These are phyloP conservation scores for Recurvomyces mirabilis DNA, from an alignment of 495 filamentous ascomycete species.

Conservation along the genomic window DNA sequence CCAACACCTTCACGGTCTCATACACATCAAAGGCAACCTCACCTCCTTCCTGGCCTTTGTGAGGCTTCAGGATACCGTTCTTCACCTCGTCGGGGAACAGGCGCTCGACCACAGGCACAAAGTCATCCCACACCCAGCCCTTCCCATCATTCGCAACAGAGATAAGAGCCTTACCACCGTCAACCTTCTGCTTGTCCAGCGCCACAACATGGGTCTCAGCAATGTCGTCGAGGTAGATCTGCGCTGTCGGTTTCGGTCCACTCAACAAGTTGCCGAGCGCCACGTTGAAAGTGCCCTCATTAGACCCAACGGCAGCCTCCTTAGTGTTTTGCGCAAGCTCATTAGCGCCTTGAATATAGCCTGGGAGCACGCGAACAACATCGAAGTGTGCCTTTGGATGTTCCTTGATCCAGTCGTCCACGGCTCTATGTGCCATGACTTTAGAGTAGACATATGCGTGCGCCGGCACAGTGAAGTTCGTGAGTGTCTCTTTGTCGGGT, in stretches of 20 bases:
- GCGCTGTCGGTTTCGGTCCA: neutral
- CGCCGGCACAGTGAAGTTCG: slow-evolving; percentile 6
- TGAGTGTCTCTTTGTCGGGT: neutral
- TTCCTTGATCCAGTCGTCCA: slow-evolving; percentile 32
- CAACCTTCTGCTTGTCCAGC: neutral
- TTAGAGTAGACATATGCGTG: slow-evolving; percentile 32
- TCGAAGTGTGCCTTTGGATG: slow-evolving; percentile 33
- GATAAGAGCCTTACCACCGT: neutral
- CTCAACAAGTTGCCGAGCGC: neutral
- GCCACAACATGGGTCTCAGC: neutral
- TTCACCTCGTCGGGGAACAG: slow-evolving; percentile 1
- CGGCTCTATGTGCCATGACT: slow-evolving; percentile 28
- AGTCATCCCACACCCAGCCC: neutral
- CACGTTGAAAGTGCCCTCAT: neutral
- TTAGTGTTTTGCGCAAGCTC: neutral
- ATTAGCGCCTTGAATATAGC: slow-evolving; percentile 19
- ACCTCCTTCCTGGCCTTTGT: neutral
- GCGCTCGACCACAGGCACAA: neutral
- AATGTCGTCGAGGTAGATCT: neutral
- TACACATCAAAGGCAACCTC: neutral
- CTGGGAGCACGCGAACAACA: slow-evolving; percentile 37
- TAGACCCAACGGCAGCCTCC: neutral
- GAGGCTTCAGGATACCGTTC: neutral
- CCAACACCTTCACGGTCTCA: neutral
- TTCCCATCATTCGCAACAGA: neutral